A percentile compares a stretch with the other conserved stretches of the same genome.
Conservation (phyloP, 2,329 filamentous ascomycete genomes). For the Talaromyces albobiverticillius region DNA sequence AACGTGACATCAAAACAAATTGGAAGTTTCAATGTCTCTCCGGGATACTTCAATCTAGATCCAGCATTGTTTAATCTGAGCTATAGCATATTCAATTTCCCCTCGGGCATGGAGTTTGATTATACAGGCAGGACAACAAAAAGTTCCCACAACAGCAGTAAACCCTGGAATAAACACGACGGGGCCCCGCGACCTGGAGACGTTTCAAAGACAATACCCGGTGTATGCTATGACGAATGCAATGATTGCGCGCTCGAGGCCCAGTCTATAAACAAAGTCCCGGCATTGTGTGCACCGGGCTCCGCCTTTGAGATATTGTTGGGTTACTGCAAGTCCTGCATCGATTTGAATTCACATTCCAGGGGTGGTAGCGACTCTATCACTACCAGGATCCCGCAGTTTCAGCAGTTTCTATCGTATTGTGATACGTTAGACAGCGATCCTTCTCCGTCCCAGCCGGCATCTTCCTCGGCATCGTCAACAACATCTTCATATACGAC, state of each 20-base stretch:
- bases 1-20: conserved; percentile 20
- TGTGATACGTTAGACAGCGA: conserved; percentile 4
- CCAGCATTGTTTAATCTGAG: conserved; percentile 61
- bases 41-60: conserved; percentile 63
- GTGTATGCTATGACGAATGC: conserved; percentile 54
- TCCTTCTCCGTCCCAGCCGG: not conserved
- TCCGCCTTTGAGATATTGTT: conserved; percentile 17
- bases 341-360: conserved; percentile 5
- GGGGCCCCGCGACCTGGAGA: not conserved
- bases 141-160: not conserved
- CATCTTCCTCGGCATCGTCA: not conserved
- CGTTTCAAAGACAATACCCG: conserved; percentile 31
- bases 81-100: conserved; percentile 58
- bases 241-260: conserved; percentile 51
- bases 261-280: conserved; percentile 47
- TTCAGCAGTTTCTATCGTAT: conserved; percentile 16
- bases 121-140: not conserved
- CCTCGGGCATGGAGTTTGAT: conserved; percentile 3
- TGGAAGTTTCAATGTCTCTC: conserved; percentile 50
- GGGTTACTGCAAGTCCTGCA: conserved; percentile 9
- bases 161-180: not conserved
- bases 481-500: not conserved
- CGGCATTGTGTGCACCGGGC: conserved; percentile 11
- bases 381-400: conserved; percentile 4
- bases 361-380: not conserved